phyloP scores from a whole-genome alignment of 164 flowering plant species.

The Brasenia schreberi region DNA sequence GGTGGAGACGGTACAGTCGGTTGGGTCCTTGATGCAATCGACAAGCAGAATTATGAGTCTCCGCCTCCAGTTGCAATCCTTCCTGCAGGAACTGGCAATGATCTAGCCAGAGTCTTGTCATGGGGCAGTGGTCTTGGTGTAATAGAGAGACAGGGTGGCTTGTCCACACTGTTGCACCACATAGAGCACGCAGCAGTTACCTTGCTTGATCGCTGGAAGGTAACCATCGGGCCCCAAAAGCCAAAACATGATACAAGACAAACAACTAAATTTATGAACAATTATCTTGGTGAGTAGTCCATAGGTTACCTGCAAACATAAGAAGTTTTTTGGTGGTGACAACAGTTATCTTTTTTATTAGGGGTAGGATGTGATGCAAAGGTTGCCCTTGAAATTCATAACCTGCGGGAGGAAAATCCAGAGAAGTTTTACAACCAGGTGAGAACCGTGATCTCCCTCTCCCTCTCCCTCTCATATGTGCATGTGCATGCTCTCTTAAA shows the following conservation, averaged over 20 bases:
- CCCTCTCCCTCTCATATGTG: neutral
- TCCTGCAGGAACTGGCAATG: conserved; percentile 99
- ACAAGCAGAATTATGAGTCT: conserved; percentile 89
- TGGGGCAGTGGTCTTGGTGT: conserved; percentile 99
- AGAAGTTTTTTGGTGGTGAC: neutral
- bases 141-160: conserved; percentile 95
- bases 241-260: conserved; percentile 36
- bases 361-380: conserved; percentile 92
- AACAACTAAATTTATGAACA: conserved; percentile 75
- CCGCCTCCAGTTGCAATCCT: conserved; percentile 99
- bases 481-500: too few relatives aligned
- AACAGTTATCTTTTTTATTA: conserved; percentile 4
- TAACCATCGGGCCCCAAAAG: conserved; percentile 47
- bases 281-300: conserved; percentile 62
- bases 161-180: conserved; percentile 64
- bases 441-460: conserved; percentile 1
- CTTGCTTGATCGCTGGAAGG: conserved; percentile 94
- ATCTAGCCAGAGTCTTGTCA: conserved; percentile 83
- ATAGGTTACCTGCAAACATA: neutral
- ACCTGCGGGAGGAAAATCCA: conserved; percentile 93
- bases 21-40: conserved; percentile 92
- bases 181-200: conserved; percentile 97
- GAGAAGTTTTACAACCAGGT: conserved; percentile 98
- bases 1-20: conserved; percentile 99
- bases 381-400: conserved; percentile 95